Base-by-base conservation (phyloP, 768 basidiomycete species). In the Nevesoporus exiguus region DNA sequence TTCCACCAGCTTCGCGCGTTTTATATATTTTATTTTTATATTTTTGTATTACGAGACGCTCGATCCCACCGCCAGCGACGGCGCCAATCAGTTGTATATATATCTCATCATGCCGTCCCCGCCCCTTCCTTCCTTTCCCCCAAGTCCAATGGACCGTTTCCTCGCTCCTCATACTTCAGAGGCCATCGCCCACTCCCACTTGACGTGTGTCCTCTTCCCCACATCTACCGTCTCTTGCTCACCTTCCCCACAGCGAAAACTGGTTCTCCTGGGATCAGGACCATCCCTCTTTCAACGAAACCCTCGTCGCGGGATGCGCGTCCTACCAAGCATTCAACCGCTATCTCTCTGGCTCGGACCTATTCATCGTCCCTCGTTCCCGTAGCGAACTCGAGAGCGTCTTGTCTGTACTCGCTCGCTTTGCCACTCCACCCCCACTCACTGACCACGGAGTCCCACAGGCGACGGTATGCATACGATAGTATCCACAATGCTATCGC, bases 401-500 rank as follows among this genome's bases (percentile, higher is more conserved):
- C 39, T 66, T 93, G 88, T 88, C 56, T 65, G 85, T 76, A 19
- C 0, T 7, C 30, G 30, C 34, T 42, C 40, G 49, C 22, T 58
- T 19, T 37, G 30, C 9, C 44, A 46, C 24, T 30, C 8, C n/a
- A 19, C 51, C 10, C 42, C 17, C 24, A 51, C 59, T 61, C 8
- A 61, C n/a, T n/a, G n/a, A n/a, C 47, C 36, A 43, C 33, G 31
- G 7, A 27, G 19, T 51, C 48, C 48, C 50, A 54, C 65, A 91
- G 89, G 54, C 78, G 83, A 52, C 77, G 88, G 64, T 91, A 91
- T 63, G 80, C 86, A 0, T 83, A 88, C 62, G 89, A 91, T 58
- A 81, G 84, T 11, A 88, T 92, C 51, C 90, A 92, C 68, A 92
- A 91, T 64, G 80, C 82, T 9, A 88, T 92, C 64, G 76, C 90